Percentiles rank a stretch among this genome's conserved stretches.
Evolutionary conservation across 78 protist species (phyloP).

Genomic region (Dictyostelium firmibasis): DNA sequence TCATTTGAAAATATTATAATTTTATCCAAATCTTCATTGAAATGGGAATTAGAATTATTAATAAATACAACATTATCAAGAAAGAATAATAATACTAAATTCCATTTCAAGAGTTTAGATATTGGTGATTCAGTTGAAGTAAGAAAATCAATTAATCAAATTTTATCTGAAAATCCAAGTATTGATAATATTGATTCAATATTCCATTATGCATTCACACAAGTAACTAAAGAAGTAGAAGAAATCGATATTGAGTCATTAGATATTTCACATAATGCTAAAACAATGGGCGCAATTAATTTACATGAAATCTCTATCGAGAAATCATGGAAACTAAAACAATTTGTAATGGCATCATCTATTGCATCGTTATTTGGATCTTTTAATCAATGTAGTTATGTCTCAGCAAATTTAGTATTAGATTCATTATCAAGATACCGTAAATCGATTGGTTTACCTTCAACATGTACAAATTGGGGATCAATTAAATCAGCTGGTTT

Average conservation of each 20-base stretch:
- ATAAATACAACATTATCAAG: background rate
- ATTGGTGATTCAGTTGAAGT: background rate
- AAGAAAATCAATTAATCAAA: background rate
- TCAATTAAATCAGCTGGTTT: conserved; percentile 32
- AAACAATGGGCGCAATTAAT: conserved; percentile 80
- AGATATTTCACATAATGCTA: conserved; percentile 20
- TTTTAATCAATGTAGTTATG: conserved; percentile 76
- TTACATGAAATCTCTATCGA: conserved; percentile 43
- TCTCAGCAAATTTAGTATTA: conserved; percentile 82
- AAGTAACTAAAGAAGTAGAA: background rate
- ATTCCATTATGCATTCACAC: conserved; percentile 61
- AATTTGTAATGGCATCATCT: conserved; percentile 75
- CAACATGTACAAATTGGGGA: conserved; percentile 62
- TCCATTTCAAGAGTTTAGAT: conserved; percentile 24
- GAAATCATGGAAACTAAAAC: background rate
- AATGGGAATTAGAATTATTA: conserved; percentile 36
- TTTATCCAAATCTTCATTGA: conserved; percentile 12
- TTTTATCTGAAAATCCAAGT: background rate
- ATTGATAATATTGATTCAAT: conserved; percentile 26
- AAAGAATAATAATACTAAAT: background rate
- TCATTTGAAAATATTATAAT: conserved; percentile 16
- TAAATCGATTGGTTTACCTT: conserved; percentile 29
- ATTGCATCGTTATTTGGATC: conserved; percentile 42
- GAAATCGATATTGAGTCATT: background rate
- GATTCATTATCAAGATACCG: conserved; percentile 68